These are phyloP conservation scores for Rubia yunnanensis DNA, from an alignment of 257 asterid genomes.

Conservation along the genomic window DNA sequence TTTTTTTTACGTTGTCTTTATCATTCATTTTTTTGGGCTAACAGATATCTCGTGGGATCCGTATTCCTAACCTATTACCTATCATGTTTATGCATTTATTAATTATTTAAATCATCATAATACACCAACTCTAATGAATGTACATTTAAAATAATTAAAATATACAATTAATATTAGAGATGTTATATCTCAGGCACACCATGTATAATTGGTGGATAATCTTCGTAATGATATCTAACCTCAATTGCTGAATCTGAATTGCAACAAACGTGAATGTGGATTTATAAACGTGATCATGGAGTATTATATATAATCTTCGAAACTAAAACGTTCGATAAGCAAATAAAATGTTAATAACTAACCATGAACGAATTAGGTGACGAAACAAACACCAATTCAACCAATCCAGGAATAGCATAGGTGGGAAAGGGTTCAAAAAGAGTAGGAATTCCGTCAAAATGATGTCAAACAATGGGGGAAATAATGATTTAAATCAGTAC, in stretches of 20 bases:
- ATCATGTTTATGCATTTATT: too few species aligned
- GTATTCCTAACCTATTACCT: too few species aligned
- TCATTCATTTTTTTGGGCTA: too few species aligned
- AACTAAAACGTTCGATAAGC: not conserved
- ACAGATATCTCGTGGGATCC: too few species aligned
- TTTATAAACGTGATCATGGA: not conserved
- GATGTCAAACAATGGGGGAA: not conserved
- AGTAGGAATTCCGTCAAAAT: conserved; percentile 13
- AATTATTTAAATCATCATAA: too few species aligned
- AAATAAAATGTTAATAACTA: not conserved
- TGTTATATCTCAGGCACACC: too few species aligned
- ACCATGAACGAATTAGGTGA: not conserved
- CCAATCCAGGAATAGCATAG: not conserved
- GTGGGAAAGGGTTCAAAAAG: conserved; percentile 16
- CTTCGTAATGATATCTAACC: not conserved
- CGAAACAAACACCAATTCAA: not conserved
- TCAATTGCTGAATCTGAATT: not conserved
- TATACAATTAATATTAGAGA: too few species aligned
- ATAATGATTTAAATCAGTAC: not conserved
- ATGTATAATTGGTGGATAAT: too few species aligned
- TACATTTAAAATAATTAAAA: too few species aligned
- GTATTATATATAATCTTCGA: not conserved
- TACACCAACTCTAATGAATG: too few species aligned
- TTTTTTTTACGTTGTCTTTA: too few species aligned
- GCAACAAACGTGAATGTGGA: not conserved